phyloP scores from a whole-genome alignment of 140 eudicot genomes.

The Anethum foeniculum region DNA sequence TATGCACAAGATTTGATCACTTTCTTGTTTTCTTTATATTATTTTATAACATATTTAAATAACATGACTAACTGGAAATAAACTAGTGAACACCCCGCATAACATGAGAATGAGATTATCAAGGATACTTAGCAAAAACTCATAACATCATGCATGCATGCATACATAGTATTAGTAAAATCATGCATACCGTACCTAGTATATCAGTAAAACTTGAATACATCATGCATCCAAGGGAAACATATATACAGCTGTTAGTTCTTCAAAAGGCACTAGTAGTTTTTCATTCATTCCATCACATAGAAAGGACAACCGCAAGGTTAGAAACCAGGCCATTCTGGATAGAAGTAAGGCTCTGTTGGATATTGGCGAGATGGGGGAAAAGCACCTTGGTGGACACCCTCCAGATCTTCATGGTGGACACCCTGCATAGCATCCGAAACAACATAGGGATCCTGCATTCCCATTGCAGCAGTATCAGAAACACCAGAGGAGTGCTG shows the following conservation, averaged over 20 bases:
- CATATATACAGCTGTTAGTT: neutral
- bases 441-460: neutral
- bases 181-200: too few species aligned
- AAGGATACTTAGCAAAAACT: too few species aligned
- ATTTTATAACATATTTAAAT: too few species aligned
- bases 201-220: too few species aligned
- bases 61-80: too few species aligned
- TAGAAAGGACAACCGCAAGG: neutral
- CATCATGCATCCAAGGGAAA: too few species aligned
- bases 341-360: neutral
- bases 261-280: neutral
- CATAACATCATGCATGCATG: too few species aligned
- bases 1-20: too few species aligned
- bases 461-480: neutral
- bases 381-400: neutral
- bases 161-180: too few species aligned
- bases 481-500: neutral
- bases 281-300: neutral
- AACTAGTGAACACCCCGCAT: too few species aligned
- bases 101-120: too few species aligned
- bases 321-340: slow-evolving; percentile 9
- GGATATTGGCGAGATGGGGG: slow-evolving; percentile 3
- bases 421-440: neutral
- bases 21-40: too few species aligned
- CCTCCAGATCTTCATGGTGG: neutral